Conservation (phyloP, 495 filamentous ascomycete genomes). For the Aspergillus sclerotioniger region DNA sequence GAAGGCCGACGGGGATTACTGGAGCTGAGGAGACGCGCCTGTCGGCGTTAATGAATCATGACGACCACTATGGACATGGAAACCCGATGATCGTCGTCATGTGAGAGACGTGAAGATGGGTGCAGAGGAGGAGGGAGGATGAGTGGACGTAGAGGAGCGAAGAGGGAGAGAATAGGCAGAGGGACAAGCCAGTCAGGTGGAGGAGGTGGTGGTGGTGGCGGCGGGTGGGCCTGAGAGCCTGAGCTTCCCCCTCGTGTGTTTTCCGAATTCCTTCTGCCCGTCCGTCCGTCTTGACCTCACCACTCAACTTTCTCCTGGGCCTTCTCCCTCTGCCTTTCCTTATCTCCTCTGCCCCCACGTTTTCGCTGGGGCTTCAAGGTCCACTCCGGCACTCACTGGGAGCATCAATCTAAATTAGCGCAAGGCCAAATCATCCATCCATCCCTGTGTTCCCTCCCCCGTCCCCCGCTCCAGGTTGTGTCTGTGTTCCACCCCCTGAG, state of each 20-base stretch:
- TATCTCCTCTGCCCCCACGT: conserved; percentile 3
- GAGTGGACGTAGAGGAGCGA: neutral
- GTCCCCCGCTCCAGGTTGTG: neutral
- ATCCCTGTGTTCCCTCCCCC: neutral
- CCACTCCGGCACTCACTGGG: neutral
- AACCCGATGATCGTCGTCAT: neutral
- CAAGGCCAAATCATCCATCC: conserved; percentile 1
- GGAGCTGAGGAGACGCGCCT: neutral
- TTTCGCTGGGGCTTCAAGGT: conserved; percentile 5
- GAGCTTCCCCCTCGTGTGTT: neutral
- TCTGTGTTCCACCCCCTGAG: neutral
- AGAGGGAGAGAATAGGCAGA: too few species aligned
- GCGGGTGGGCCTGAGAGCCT: neutral
- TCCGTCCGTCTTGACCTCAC: conserved; percentile 22
- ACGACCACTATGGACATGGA: too few species aligned
- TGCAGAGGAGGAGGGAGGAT: neutral
- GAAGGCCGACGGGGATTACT: neutral
- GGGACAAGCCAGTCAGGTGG: neutral
- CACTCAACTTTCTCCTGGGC: conserved; percentile 17
- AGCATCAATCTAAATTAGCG: neutral
- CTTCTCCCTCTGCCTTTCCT: conserved; percentile 7
- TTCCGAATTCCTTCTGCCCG: conserved; percentile 9
- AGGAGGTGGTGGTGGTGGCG: neutral
- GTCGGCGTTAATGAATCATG: neutral
- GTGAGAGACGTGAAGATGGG: neutral